Evolutionary conservation across 441 rosid genomes (phyloP).

Genomic region (Pelargonium fulgidum): DNA sequence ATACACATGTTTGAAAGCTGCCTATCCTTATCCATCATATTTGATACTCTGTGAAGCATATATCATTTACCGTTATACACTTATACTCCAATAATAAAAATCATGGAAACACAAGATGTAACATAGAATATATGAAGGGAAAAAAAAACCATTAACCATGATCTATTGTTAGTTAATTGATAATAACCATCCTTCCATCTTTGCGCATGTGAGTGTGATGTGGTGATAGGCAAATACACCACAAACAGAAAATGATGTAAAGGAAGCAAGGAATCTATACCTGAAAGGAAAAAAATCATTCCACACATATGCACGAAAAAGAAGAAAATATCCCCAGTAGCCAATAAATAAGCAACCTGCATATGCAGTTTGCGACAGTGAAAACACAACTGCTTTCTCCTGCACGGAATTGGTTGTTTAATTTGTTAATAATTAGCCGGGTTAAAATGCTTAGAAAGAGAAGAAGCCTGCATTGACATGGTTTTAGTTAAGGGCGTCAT

Average conservation of each 20-base stretch:
- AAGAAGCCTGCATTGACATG: background rate
- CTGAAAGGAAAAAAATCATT: slow-evolving; percentile 74
- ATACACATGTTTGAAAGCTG: slow-evolving; percentile 78
- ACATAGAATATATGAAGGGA: background rate
- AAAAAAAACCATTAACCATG: background rate
- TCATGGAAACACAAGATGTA: slow-evolving; percentile 13
- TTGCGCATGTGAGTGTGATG: background rate
- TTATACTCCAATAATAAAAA: slow-evolving; percentile 11
- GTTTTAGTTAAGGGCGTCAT: background rate
- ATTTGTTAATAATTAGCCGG: background rate
- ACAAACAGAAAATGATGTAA: slow-evolving; percentile 10
- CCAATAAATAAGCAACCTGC: slow-evolving; percentile 69
- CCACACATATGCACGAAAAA: slow-evolving; percentile 35
- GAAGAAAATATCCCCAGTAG: slow-evolving; percentile 82
- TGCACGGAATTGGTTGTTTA: background rate
- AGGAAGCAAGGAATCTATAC: slow-evolving; percentile 31
- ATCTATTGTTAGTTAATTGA: background rate
- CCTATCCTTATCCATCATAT: slow-evolving; percentile 46
- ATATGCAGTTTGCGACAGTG: slow-evolving; percentile 75
- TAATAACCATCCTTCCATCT: slow-evolving; percentile 4
- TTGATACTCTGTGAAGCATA: slow-evolving; percentile 44
- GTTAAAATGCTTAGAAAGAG: background rate
- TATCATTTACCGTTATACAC: slow-evolving; percentile 13
- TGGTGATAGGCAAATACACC: slow-evolving; percentile 14
- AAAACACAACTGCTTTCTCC: slow-evolving; percentile 68